Evolutionary conservation across 805 yeast genomes (phyloP).

Genomic region (Kodamaea laetipori): DNA sequence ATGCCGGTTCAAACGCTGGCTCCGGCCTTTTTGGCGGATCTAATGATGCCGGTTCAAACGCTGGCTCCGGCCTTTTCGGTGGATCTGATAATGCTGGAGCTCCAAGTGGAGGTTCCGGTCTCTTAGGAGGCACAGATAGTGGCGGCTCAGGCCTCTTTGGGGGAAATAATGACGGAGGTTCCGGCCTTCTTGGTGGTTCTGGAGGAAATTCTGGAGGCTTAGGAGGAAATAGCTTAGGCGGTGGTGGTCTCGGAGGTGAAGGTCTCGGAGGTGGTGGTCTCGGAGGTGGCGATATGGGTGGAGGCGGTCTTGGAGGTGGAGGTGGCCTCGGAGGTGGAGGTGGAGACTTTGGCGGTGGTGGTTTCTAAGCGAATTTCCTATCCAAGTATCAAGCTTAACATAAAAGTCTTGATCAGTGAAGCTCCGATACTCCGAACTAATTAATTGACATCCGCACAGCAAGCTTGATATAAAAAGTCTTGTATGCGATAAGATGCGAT

Average conservation of each 20-base stretch:
- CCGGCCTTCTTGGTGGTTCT: neutral
- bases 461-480: no score
- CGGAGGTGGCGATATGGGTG: neutral
- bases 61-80: neutral
- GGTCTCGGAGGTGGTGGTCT: slow-evolving; percentile 1
- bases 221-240: neutral
- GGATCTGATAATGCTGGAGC: neutral
- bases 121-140: neutral
- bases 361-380: no score
- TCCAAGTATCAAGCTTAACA: no score
- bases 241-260: neutral
- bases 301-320: no score
- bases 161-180: neutral
- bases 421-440: no score
- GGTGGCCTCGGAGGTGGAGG: no score
- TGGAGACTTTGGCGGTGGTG: no score
- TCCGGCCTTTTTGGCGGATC: neutral
- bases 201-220: neutral
- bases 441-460: no score
- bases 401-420: no score
- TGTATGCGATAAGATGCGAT: no score
- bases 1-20: neutral
- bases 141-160: slow-evolving; percentile 1
- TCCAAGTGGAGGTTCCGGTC: neutral
- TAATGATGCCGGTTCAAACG: neutral